phyloP scores from a whole-genome alignment of 176 grass and related monocot genomes.

The Paspalum vaginatum region DNA sequence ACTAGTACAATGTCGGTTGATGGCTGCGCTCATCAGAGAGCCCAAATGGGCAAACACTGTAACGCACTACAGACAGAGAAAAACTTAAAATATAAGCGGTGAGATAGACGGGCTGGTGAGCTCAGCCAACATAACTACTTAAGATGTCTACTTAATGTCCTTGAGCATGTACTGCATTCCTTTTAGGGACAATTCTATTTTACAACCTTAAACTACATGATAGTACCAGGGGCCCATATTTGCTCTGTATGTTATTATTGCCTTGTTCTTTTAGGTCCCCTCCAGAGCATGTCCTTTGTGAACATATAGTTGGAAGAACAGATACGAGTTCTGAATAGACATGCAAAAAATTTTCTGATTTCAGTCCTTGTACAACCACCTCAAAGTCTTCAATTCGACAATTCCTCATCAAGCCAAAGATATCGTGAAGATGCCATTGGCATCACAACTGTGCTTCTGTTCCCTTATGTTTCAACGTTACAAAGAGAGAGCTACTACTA shows the following conservation, averaged over 20 bases:
- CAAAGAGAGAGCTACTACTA: too few species aligned
- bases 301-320: neutral
- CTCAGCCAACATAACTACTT: neutral
- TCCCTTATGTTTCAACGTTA: too few species aligned
- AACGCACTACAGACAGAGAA: too few species aligned
- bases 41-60: too few species aligned
- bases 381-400: neutral
- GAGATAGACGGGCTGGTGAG: too few species aligned
- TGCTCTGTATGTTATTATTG: neutral
- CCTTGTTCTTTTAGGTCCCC: neutral
- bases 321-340: neutral
- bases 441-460: neutral
- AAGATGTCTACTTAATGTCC: neutral
- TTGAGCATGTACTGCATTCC: neutral
- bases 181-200: neutral
- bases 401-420: neutral
- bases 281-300: neutral
- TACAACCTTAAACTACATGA: too few species aligned
- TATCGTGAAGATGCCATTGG: neutral
- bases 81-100: too few species aligned
- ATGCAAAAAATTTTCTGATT: neutral
- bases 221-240: neutral
- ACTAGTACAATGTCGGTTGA: too few species aligned
- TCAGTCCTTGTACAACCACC: neutral
- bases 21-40: too few species aligned